These are phyloP conservation scores for Wallemia mellicola DNA, from an alignment of 1,284 basidiomycete genomes.

Conservation along the genomic window DNA sequence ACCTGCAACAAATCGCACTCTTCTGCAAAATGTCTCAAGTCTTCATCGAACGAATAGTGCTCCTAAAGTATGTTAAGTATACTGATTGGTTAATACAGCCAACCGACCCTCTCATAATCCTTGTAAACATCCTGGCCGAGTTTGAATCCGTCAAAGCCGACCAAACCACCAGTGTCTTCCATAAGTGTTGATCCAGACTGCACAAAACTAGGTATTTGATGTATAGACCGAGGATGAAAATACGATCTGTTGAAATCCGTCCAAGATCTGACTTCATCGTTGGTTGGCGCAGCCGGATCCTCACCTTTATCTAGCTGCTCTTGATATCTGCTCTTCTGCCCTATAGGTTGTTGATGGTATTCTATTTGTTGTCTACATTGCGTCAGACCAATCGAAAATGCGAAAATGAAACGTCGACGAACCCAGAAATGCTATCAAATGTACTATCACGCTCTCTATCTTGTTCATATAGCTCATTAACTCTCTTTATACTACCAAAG, in stretches of 20 bases:
- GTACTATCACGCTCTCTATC: background rate
- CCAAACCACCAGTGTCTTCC: background rate
- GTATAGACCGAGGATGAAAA: background rate
- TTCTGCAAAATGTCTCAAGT: background rate
- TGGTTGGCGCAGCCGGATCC: background rate
- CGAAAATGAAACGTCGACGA: too few relatives aligned
- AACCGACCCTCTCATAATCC: background rate
- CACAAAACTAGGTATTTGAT: background rate
- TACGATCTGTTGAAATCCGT: background rate
- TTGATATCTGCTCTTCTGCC: background rate
- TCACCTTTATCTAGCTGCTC: background rate
- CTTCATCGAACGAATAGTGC: background rate
- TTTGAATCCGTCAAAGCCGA: background rate
- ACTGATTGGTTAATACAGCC: background rate
- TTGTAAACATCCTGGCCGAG: background rate
- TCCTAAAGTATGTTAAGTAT: background rate
- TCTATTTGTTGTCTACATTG: too few relatives aligned
- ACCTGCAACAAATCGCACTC: background rate
- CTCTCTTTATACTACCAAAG: too few relatives aligned
- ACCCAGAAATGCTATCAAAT: background rate
- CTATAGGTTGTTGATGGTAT: too few relatives aligned
- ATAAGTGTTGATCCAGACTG: background rate
- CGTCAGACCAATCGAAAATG: too few relatives aligned
- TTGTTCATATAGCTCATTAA: background rate
- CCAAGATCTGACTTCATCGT: background rate